Base-by-base conservation (phyloP, 1,284 basidiomycete genomes). In the Gomphus bonarii region DNA sequence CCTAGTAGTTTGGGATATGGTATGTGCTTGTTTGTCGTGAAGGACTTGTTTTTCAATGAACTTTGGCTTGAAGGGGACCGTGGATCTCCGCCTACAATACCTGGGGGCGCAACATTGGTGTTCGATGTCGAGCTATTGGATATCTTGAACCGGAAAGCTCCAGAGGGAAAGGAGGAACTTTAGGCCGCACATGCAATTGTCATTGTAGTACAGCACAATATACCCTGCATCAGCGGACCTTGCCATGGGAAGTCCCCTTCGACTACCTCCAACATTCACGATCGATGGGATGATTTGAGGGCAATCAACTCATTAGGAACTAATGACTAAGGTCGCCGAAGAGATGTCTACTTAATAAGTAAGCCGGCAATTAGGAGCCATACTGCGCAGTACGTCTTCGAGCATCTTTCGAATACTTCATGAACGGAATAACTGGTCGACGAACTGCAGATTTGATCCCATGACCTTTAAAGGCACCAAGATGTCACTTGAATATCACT, bases 61-160 rank as follows among this genome's bases (percentile, higher is more conserved):
- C 25, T 25, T n/a, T 31, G 59, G 62, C 31, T 65, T 62, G 66
- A 66, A 62, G 75, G 75, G 42, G 68, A 66, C 12, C 64, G 72
- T 14, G 73, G 73, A 6, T 72, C 72, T 1, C 73, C 73, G 20
- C 69, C 66, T 3, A 69, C 73, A 33, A 80, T 80, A 58, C 78
- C 78, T 3, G 70, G 72, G 28, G 68, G 70, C 33, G 73, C 77
- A 0, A 72, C 73, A 5, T 67, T 80, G 25, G 68, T 76, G 28
- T 80, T 80, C 62, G 77, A 79, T 51, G 76, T 75, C 48, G 73
- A 75, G 62, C 65, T 75, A 14, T 61, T 75, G 31, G 73, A 69
- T 30, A 73, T 76, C 67, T 73, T 73, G 68, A 74, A 74, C 65
- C 42, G 42, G 16, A 57, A 59, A 30, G 7, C 55, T 25, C 30